Base-by-base conservation (phyloP, 495 filamentous ascomycete genomes). In the Penicillium soppii region DNA sequence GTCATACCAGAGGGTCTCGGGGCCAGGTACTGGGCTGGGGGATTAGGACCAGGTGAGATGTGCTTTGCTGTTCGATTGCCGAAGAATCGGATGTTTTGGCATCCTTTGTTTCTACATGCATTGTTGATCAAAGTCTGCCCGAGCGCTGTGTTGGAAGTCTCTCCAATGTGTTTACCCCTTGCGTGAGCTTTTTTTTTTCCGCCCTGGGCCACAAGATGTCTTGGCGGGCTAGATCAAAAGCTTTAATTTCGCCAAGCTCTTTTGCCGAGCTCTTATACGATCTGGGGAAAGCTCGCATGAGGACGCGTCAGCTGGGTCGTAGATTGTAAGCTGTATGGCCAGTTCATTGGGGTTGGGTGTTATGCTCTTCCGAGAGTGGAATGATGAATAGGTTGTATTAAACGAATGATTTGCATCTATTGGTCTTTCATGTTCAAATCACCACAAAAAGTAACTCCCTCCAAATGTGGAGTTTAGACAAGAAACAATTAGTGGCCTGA, bases 1-100 rank as follows among this genome's bases (percentile, higher is more conserved):
- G 20, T 25, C 56, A 52, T 65, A 70, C 67, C 43, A 79, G 60
- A 13, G 77, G 77, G 46, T 81, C 77, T 16, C 69, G 68, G 8
- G 72, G 67, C 40, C 72, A 68, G 47, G 70, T 63, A 45, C 66
- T 73, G 13, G 77, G 76, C 46, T 72, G 68, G 4, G 77, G 77
- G 35, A 79, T 66, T 16, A 79, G 60, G 12, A 79, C 68, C 30
- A 80, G 30, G 4, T 65, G 59, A 9, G 32, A 3, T 32, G 16
- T 32, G 6, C 29, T 43, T n/a, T 56, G 41, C 13, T 52, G 49
- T 8, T 56, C 23, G 13, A n/a, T n/a, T 15, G n/a, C 12, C 30
- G 1, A 63, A 46, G 55, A 74, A 78, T 1, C 74, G 47, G 13
- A 42, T 42, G 23, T 40, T 45, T 40, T 17, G 13, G 43, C 32